A percentile compares a stretch with the other conserved stretches of the same genome.
phyloP scores from a whole-genome alignment of 805 yeast genomes.

The Starmerella etchellsii region DNA sequence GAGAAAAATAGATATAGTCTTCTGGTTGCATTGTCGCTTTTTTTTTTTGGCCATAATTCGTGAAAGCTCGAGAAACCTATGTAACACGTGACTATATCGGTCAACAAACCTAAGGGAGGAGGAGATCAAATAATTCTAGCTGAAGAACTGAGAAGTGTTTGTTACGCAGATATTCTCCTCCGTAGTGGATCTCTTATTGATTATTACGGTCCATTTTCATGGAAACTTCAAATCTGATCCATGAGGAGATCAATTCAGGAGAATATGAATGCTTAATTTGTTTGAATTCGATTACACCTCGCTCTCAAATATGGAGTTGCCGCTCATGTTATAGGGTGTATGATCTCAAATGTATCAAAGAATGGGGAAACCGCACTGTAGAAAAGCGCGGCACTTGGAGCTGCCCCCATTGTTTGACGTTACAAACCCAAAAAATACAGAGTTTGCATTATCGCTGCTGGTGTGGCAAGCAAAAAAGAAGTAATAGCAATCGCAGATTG shows the following conservation, averaged over 20 bases:
- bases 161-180: too few species aligned
- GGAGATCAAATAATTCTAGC: too few species aligned
- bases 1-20: too few species aligned
- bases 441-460: constrained; percentile 17
- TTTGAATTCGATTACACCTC: constrained; percentile 61
- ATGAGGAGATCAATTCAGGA: constrained; percentile 50
- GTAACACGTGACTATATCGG: too few species aligned
- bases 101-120: too few species aligned
- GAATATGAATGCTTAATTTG: constrained; percentile 77
- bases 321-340: constrained; percentile 65
- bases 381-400: constrained; percentile 26
- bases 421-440: constrained; percentile 3
- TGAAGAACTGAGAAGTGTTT: too few species aligned
- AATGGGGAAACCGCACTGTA: constrained; percentile 68
- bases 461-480: constrained; percentile 18
- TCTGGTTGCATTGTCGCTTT: too few species aligned
- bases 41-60: too few species aligned
- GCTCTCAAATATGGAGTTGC: constrained; percentile 69
- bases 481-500: neutral
- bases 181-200: too few species aligned
- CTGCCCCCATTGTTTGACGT: constrained; percentile 20
- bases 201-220: too few species aligned
- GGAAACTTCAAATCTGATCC: constrained; percentile 21
- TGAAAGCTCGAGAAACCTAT: too few species aligned
- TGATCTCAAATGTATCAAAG: constrained; percentile 69